Conservation (phyloP, 306 rosid species). For the Cucumis cinereus region DNA sequence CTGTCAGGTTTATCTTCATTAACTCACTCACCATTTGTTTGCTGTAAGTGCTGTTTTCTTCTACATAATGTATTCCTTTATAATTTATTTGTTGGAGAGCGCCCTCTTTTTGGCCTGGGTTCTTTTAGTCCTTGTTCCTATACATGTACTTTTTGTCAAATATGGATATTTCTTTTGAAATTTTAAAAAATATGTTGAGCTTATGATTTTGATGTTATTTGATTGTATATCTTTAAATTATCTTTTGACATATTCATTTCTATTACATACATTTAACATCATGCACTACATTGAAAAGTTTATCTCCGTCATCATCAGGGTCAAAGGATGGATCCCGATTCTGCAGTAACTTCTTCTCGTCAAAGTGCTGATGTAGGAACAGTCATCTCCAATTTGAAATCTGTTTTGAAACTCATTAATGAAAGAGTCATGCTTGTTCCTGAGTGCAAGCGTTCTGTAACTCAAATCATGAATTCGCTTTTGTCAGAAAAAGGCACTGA, state of each 20-base stretch:
- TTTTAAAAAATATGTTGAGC: neutral
- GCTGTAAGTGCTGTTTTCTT: neutral
- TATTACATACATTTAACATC: neutral
- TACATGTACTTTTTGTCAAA: neutral
- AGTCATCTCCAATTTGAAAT: slow-evolving; percentile 72
- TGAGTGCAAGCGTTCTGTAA: slow-evolving; percentile 71
- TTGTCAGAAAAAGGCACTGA: slow-evolving; percentile 92
- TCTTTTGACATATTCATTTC: neutral
- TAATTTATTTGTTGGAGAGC: neutral
- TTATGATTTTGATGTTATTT: neutral
- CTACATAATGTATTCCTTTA: neutral
- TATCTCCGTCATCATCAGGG: slow-evolving; percentile 36
- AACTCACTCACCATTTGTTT: neutral
- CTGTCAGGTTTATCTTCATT: neutral
- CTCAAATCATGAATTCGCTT: slow-evolving; percentile 77
- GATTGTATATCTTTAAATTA: neutral
- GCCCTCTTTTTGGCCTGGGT: neutral
- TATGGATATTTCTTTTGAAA: neutral
- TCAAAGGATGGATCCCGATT: slow-evolving; percentile 81
- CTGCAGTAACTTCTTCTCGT: slow-evolving; percentile 80
- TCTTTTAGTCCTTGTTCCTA: neutral
- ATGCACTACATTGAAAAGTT: neutral
- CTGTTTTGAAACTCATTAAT: slow-evolving; percentile 71
- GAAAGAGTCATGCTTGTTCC: slow-evolving; percentile 86
- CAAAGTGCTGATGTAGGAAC: slow-evolving; percentile 79